These are phyloP conservation scores for Xylariaceae sp. DNA, from an alignment of 2,329 filamentous ascomycete genomes.

Conservation along the genomic window DNA sequence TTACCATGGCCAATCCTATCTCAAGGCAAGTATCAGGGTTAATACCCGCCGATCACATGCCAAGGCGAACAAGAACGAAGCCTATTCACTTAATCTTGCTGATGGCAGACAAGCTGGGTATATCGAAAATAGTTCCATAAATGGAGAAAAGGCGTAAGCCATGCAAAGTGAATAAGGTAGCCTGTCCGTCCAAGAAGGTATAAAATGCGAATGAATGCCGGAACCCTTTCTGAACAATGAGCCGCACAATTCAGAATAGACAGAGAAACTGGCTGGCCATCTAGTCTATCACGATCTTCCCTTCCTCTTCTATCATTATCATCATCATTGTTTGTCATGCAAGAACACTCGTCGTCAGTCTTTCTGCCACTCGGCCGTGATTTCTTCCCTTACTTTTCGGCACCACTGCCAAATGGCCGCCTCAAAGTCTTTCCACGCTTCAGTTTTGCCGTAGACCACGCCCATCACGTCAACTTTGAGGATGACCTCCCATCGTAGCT, in stretches of 20 bases:
- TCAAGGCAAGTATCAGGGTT: too few species aligned
- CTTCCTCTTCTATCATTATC: slow-evolving; percentile 17
- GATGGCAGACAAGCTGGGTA: too few species aligned
- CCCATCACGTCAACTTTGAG: slow-evolving; percentile 81
- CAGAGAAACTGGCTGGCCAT: slow-evolving; percentile 4
- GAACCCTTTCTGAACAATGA: too few species aligned
- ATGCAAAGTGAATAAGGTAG: slow-evolving; percentile 13
- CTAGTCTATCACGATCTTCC: slow-evolving; percentile 10
- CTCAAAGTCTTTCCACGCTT: slow-evolving; percentile 80
- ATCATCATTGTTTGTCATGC: slow-evolving; percentile 14
- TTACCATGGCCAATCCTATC: too few species aligned
- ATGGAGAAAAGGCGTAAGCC: slow-evolving; percentile 6
- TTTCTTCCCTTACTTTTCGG: slow-evolving; percentile 74
- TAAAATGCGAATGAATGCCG: too few species aligned
- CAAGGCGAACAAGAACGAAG: too few species aligned
- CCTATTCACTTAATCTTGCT: too few species aligned
- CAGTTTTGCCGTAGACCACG: slow-evolving; percentile 69
- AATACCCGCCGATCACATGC: too few species aligned
- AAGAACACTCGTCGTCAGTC: slow-evolving; percentile 13
- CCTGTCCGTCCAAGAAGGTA: slow-evolving; percentile 3
- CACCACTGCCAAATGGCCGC: slow-evolving; percentile 80
- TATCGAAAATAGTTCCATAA: slow-evolving; percentile 13
- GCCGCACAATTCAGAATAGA: too few species aligned
- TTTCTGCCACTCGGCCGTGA: slow-evolving; percentile 60
- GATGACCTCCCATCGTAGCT: slow-evolving; percentile 86